phyloP scores from a whole-genome alignment of 768 basidiomycete genomes.

The Xanthoconium stramineum region DNA sequence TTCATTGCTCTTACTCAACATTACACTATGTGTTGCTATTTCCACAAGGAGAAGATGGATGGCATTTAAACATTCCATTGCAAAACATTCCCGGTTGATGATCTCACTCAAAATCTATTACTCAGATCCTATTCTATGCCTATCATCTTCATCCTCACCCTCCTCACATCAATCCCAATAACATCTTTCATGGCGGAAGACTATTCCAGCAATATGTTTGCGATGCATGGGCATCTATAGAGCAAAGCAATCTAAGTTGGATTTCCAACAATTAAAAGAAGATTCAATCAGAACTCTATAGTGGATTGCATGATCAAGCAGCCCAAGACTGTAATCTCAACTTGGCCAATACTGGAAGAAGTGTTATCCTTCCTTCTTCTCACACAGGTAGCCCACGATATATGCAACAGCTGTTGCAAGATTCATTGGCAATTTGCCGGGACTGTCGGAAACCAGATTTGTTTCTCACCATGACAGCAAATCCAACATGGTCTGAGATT shows the following conservation, averaged over 20 bases:
- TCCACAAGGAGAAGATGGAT: conserved; percentile 36
- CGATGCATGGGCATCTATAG: conserved; percentile 46
- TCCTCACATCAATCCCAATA: conserved; percentile 6
- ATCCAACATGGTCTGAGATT: conserved; percentile 50
- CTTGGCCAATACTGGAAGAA: conserved; percentile 31
- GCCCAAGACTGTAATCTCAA: conserved; percentile 22
- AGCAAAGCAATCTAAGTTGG: conserved; percentile 39
- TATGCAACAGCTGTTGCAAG: conserved; percentile 44
- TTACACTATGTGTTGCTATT: background rate
- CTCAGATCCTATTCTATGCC: conserved; percentile 28
- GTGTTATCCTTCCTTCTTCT: conserved; percentile 38
- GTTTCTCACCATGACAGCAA: conserved; percentile 52
- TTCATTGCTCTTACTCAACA: conserved; percentile 19
- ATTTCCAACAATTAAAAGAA: conserved; percentile 31
- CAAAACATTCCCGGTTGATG: background rate
- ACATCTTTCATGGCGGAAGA: conserved; percentile 34
- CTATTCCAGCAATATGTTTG: conserved; percentile 46
- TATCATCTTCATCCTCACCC: conserved; percentile 30
- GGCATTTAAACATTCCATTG: conserved; percentile 27
- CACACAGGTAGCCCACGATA: conserved; percentile 38
- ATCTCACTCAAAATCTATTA: conserved; percentile 22
- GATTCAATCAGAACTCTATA: conserved; percentile 34
- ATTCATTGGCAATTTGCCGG: conserved; percentile 43
- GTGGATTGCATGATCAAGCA: conserved; percentile 33
- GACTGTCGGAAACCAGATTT: conserved; percentile 38